Conservation (phyloP, 2,329 filamentous ascomycete genomes). For the Dendryphion nanum region DNA sequence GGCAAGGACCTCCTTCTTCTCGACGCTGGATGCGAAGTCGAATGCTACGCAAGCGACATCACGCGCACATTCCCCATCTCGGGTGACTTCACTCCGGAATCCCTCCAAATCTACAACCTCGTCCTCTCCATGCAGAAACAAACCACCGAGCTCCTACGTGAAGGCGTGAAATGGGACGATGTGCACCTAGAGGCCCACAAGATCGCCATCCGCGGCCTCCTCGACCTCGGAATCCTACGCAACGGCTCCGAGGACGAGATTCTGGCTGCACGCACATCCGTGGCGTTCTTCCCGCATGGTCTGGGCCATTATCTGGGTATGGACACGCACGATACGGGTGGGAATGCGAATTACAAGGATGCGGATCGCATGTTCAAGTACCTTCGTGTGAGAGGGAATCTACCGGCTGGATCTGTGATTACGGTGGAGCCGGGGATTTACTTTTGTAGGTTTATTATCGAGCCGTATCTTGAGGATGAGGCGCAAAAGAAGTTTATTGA, state of each 20-base stretch:
- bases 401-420: slow-evolving; percentile 79
- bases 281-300: slow-evolving; percentile 53
- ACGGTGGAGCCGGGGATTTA: slow-evolving; percentile 93
- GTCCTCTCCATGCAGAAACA: slow-evolving; percentile 85
- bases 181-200: slow-evolving; percentile 78
- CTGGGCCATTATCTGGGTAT: slow-evolving; percentile 53
- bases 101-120: slow-evolving; percentile 66
- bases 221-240: slow-evolving; percentile 69
- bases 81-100: slow-evolving; percentile 49
- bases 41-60: slow-evolving; percentile 58
- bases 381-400: slow-evolving; percentile 70
- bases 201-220: slow-evolving; percentile 76
- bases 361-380: slow-evolving; percentile 84
- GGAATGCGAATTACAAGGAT: slow-evolving; percentile 58
- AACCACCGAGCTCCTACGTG: slow-evolving; percentile 70
- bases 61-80: slow-evolving; percentile 84
- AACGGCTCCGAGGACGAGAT: slow-evolving; percentile 54
- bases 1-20: slow-evolving; percentile 78
- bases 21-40: slow-evolving; percentile 68
- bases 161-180: slow-evolving; percentile 75
- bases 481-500: slow-evolving; percentile 65
- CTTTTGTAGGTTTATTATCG: slow-evolving; percentile 71
- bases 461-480: slow-evolving; percentile 64
- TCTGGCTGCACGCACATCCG: slow-evolving; percentile 45
- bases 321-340: slow-evolving; percentile 53